Conservation (phyloP, 192 early-diverging fungal genomes). For the Coemansia sp. region DNA sequence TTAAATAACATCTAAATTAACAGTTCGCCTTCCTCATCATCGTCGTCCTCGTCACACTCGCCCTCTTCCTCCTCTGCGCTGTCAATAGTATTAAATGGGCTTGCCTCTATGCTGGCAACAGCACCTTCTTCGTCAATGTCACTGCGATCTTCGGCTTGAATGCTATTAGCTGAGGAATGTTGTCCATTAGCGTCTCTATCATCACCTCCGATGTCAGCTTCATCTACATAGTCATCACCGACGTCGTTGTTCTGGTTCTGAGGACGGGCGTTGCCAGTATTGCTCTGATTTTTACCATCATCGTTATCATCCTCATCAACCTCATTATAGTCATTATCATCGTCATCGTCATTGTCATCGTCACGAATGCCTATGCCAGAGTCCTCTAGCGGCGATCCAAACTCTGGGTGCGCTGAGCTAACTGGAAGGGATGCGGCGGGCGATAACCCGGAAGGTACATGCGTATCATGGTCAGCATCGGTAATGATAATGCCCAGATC, state of each 20-base stretch:
- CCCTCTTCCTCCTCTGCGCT: conserved; percentile 20
- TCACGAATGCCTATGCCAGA: conserved; percentile 12
- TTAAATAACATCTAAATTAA: background rate
- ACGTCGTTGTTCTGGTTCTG: conserved; percentile 6
- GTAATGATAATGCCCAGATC: conserved; percentile 42
- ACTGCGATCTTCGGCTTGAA: conserved; percentile 4
- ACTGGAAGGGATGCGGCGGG: conserved; percentile 21
- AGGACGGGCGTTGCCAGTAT: background rate
- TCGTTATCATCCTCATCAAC: conserved; percentile 10
- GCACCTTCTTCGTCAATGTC: conserved; percentile 2
- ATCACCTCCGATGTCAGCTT: conserved; percentile 1
- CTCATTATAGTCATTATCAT: conserved; percentile 3
- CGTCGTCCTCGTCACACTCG: conserved; percentile 33
- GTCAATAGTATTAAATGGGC: background rate
- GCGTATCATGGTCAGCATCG: conserved; percentile 16
- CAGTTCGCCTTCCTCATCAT: conserved; percentile 47
- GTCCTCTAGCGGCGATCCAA: conserved; percentile 21
- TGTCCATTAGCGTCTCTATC: conserved; percentile 16
- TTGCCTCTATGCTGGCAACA: background rate
- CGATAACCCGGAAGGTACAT: conserved; percentile 17
- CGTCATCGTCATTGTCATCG: conserved; percentile 11
- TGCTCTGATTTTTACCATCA: conserved; percentile 2
- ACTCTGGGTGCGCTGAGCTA: conserved; percentile 16
- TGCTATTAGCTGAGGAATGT: conserved; percentile 8
- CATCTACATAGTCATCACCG: conserved; percentile 7